Evolutionary conservation across 257 asterid species (phyloP), one percentile per base, ranked within the genome.

Genomic region (Penstemon barbatus): DNA sequence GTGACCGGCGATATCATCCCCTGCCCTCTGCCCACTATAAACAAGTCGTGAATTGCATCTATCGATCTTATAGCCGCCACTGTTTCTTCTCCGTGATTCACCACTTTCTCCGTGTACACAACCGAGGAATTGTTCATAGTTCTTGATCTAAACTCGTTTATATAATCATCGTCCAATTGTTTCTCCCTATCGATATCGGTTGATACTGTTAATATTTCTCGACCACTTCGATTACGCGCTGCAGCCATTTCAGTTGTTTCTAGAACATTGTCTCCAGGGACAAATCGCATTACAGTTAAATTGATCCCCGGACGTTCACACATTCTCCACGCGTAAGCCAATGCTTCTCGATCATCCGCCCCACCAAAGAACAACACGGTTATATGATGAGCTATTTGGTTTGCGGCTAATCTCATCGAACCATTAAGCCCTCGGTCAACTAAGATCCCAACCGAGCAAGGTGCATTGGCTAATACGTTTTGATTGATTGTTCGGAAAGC

Each of bases 371-470:
- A 94, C n/a, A 94, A 51, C 0, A 87, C 79, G 0, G 77, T 90
- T 0, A 91, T 74, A 6, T 85, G 90, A 61, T 91, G 97, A 0
- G 89, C 65, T 3, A 74, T 63, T 48, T 86, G 95, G 69, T 81
- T 83, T 3, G 79, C 71, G 0, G 84, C 82, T n/a, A 88, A 11
- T 37, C 96, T 70, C 0, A 92, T 89, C 3, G 97, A 81, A 0
- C 96, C 95, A 7, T 74, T 82, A n/a, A 91, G 75, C 3, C 99
- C 99, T 49, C 99, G 65, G 41, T 94, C 99, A 4, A 94, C 98
- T 0, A 94, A 87, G 55, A 94, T 91, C 1, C 97, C 99, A 0
- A 94, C 80, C 0, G 99, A 87, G 72, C 99, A 94, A 5, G 99
- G 97, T 0, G 96, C 90, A 37, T 84, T 86, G 2, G 85, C 93